Base-by-base conservation (phyloP, 805 yeast genomes). In the Komagataella kurtzmanii region DNA sequence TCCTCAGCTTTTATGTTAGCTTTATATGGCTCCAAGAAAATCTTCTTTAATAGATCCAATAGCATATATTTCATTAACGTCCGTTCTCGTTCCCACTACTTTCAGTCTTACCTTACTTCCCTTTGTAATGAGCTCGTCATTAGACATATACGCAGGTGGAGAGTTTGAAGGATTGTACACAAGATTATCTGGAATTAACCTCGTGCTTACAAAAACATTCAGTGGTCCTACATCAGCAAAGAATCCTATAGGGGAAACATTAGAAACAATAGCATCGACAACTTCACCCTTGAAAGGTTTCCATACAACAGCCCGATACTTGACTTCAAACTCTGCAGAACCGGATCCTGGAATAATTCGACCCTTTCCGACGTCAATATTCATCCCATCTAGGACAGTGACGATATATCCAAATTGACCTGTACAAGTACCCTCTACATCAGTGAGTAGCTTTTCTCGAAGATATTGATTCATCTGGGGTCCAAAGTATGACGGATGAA, bases 281-380 rank as follows among this genome's bases (percentile, higher is more conserved):
- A 93, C 99, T 68, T 93, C 99, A 43, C 98, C 99, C 69, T 93
- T 93, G 71, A 93, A 93, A 3, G 99, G 99, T 62, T 91, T 86
- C 95, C 97, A 93, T 40, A 93, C 97, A 50, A 93, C 90, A 0
- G 99, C 99, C 59, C 96, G 75, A 66, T 93, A 93, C 67, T 88
- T 88, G 51, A 93, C 98, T 59, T 88, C 95, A 61, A 93, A 93
- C 67, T 89, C 97, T 0, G 99, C 98, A 61, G 89, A 83, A 2
- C 99, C 99, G 53, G 83, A 81, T 21, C 90, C 83, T 2, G 98
- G 96, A 47, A 93, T 77, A 56, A 93, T 87, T 59, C 86, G 75
- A 17, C 99, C 99, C 59, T 88, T 84, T 49, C 97, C 99, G 43
- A 93, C 95, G 63, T 93, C 97, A 53, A 93, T 88, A 57, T 83